These are phyloP conservation scores for Mariannaea sp. DNA, from an alignment of 2,329 filamentous ascomycete genomes.

Conservation along the genomic window DNA sequence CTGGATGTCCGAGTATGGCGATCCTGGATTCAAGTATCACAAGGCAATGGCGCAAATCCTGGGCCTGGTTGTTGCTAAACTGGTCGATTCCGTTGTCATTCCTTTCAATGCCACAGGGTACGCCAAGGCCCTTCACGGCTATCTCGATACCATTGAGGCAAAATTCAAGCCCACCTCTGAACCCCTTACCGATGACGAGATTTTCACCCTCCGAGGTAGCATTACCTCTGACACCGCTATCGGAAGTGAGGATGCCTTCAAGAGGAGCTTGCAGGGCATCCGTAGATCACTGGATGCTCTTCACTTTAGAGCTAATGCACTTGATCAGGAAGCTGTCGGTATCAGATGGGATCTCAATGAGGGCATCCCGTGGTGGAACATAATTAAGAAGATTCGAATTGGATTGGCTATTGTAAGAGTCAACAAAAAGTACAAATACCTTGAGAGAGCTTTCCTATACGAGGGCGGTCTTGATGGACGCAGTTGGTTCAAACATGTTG, in stretches of 20 bases:
- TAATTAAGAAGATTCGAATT: constrained; percentile 68
- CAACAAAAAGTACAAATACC: constrained; percentile 81
- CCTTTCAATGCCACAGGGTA: constrained; percentile 69
- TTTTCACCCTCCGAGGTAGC: constrained; percentile 39
- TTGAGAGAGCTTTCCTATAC: constrained; percentile 83
- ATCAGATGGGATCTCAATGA: constrained; percentile 50
- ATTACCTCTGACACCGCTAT: constrained; percentile 29
- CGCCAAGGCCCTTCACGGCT: constrained; percentile 57
- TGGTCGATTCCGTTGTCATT: constrained; percentile 66
- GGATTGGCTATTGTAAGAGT: constrained; percentile 66
- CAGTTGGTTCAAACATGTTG: constrained; percentile 91
- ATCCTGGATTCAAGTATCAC: constrained; percentile 70
- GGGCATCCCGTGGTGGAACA: constrained; percentile 79
- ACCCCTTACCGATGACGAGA: constrained; percentile 35
- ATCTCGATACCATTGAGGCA: constrained; percentile 57
- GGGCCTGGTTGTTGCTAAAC: constrained; percentile 62
- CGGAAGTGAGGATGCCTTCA: constrained; percentile 48
- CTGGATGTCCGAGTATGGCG: constrained; percentile 86
- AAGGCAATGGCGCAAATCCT: constrained; percentile 68
- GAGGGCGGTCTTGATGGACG: constrained; percentile 76
- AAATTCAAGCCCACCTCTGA: constrained; percentile 48
- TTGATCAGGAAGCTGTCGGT: constrained; percentile 53
- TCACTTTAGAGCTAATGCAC: constrained; percentile 46
- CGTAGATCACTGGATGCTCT: constrained; percentile 46
- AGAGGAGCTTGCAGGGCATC: constrained; percentile 45